phyloP scores from a whole-genome alignment of 306 rosid species.

The Cucurbita pepo region DNA sequence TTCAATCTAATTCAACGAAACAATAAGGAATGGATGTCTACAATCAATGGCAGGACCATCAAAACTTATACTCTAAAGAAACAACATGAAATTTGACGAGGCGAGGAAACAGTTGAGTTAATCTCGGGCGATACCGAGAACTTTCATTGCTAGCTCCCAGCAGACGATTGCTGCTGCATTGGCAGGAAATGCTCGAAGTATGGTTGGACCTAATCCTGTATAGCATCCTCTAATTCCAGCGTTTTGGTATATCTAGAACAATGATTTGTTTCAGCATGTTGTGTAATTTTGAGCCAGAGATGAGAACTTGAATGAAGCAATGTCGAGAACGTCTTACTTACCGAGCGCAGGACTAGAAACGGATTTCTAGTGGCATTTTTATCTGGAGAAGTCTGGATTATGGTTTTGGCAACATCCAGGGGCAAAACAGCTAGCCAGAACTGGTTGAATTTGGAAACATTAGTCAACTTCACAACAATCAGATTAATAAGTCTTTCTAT shows the following conservation, averaged over 20 bases:
- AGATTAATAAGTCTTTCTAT: background rate
- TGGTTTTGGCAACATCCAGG: conserved; percentile 84
- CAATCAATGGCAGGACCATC: background rate
- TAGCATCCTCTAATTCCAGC: conserved; percentile 79
- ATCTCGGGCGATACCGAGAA: conserved; percentile 45
- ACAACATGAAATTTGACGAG: background rate
- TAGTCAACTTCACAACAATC: background rate
- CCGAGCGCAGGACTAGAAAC: conserved; percentile 46
- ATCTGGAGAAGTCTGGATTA: conserved; percentile 66
- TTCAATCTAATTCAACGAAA: background rate
- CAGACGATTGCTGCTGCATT: conserved; percentile 79
- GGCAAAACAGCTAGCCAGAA: conserved; percentile 89
- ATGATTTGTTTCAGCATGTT: background rate
- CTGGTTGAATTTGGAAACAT: conserved; percentile 21
- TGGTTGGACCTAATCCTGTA: conserved; percentile 76
- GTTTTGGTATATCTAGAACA: conserved; percentile 42
- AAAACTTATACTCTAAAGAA: background rate
- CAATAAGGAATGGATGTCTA: background rate
- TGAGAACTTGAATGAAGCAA: background rate
- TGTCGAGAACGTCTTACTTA: conserved; percentile 30
- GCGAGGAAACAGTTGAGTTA: conserved; percentile 9
- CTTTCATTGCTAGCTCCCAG: conserved; percentile 84
- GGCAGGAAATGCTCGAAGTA: conserved; percentile 81
- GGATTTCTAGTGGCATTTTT: conserved; percentile 51
- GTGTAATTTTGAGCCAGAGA: background rate